Conservation (phyloP, 2,329 filamentous ascomycete genomes). For the Onygena corvina region DNA sequence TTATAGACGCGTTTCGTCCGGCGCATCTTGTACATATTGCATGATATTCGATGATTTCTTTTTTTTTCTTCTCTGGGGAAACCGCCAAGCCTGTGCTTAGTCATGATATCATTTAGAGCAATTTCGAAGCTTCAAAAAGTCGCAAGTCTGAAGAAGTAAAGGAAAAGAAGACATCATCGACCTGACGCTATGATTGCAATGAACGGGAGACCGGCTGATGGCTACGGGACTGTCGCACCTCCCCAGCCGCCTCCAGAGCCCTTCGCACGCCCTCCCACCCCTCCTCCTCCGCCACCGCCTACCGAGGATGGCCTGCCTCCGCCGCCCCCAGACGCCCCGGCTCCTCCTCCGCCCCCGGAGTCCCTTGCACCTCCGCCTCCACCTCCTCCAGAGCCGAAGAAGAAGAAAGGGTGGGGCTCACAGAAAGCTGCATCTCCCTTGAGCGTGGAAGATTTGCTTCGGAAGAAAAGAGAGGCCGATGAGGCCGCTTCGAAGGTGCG, state of each 20-base stretch:
- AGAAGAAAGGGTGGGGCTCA: constrained; percentile 44
- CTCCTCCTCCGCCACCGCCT: constrained; percentile 33
- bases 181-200: too few relatives aligned
- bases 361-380: constrained; percentile 29
- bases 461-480: constrained; percentile 75
- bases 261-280: constrained; percentile 28
- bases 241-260: constrained; percentile 29
- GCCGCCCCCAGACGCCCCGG: constrained; percentile 29
- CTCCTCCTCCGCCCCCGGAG: constrained; percentile 28
- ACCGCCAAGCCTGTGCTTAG: too few relatives aligned
- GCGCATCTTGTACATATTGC: constrained; percentile 2
- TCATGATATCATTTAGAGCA: background rate
- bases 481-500: constrained; percentile 64
- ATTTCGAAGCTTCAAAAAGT: background rate
- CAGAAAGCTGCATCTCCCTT: constrained; percentile 41
- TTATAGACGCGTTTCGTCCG: background rate
- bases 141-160: background rate
- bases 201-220: constrained; percentile 26
- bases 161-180: too few relatives aligned
- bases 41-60: background rate
- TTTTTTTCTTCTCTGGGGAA: too few relatives aligned
- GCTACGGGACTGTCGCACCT: constrained; percentile 17
- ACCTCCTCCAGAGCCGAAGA: constrained; percentile 32
- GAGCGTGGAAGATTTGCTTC: constrained; percentile 73
- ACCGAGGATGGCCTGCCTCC: constrained; percentile 31